A percentile compares a stretch with the other conserved stretches of the same genome.
phyloP scores from a whole-genome alignment of 306 rosid genomes.

The Vigna mungo region DNA sequence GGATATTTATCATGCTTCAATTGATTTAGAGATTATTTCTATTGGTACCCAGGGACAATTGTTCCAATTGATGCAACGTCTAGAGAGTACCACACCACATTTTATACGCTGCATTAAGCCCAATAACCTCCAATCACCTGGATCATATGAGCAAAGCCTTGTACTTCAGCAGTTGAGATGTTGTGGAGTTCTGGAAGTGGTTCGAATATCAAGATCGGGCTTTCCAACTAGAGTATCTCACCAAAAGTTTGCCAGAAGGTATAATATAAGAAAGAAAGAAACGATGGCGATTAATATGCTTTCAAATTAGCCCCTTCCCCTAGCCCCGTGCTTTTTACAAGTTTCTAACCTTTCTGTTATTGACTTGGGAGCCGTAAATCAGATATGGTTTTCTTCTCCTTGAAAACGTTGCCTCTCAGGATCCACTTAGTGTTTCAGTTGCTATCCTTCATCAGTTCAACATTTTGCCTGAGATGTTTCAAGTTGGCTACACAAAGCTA shows the following conservation, averaged over 20 bases:
- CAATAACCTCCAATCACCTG: conserved; percentile 93
- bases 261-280: conserved; percentile 29
- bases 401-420: conserved; percentile 83
- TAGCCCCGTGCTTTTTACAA: not conserved
- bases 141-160: conserved; percentile 91
- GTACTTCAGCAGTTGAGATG: conserved; percentile 97
- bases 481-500: conserved; percentile 98
- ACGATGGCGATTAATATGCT: conserved; percentile 26
- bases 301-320: conserved; percentile 3
- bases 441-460: conserved; percentile 98
- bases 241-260: conserved; percentile 96
- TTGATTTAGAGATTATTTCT: conserved; percentile 37
- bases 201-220: conserved; percentile 95
- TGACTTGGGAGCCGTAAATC: conserved; percentile 49
- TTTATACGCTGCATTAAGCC: conserved; percentile 99
- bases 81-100: conserved; percentile 96
- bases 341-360: conserved; percentile 42
- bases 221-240: conserved; percentile 99
- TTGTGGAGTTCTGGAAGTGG: conserved; percentile 99
- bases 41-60: conserved; percentile 77
- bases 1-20: conserved; percentile 32
- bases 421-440: conserved; percentile 95
- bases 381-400: conserved; percentile 98
- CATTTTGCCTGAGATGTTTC: conserved; percentile 96
- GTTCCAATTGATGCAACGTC: conserved; percentile 92